These are phyloP conservation scores for Ajuga chamaepitys DNA, from an alignment of 257 asterid genomes.

Conservation along the genomic window DNA sequence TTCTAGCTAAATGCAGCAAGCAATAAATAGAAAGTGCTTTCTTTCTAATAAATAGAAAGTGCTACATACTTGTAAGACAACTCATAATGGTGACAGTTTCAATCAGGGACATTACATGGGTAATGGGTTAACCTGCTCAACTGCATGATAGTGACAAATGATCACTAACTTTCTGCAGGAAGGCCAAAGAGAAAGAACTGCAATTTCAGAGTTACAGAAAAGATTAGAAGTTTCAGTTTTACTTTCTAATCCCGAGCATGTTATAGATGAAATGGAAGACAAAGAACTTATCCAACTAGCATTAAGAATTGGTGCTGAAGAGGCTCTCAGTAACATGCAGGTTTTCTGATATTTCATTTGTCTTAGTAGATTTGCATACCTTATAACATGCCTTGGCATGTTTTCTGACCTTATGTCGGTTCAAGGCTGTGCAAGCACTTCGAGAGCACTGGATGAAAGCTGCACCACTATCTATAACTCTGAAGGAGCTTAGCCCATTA, in stretches of 20 bases:
- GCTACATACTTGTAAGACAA: not conserved
- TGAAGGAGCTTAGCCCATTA: conserved; percentile 83
- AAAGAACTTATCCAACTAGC: conserved; percentile 61
- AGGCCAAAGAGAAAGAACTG: conserved; percentile 38
- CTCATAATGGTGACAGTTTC: not conserved
- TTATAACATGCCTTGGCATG: conserved; percentile 7
- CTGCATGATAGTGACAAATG: not conserved
- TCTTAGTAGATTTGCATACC: not conserved
- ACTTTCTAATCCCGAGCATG: conserved; percentile 29
- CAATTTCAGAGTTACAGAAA: conserved; percentile 48
- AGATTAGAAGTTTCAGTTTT: conserved; percentile 50
- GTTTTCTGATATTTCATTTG: conserved; percentile 24
- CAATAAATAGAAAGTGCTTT: not conserved
- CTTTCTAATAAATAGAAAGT: not conserved
- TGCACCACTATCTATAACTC: conserved; percentile 46
- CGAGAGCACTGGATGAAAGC: conserved; percentile 74
- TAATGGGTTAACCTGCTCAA: not conserved
- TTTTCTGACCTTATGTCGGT: conserved; percentile 18
- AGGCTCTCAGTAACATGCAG: conserved; percentile 41
- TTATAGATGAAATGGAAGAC: conserved; percentile 64
- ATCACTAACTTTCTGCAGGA: conserved; percentile 38
- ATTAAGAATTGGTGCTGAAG: conserved; percentile 42
- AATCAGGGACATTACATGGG: not conserved
- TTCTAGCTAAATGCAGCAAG: not conserved
- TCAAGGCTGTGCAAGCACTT: conserved; percentile 68